Evolutionary conservation across 768 basidiomycete species (phyloP).

Genomic region (Boletus speciosus): DNA sequence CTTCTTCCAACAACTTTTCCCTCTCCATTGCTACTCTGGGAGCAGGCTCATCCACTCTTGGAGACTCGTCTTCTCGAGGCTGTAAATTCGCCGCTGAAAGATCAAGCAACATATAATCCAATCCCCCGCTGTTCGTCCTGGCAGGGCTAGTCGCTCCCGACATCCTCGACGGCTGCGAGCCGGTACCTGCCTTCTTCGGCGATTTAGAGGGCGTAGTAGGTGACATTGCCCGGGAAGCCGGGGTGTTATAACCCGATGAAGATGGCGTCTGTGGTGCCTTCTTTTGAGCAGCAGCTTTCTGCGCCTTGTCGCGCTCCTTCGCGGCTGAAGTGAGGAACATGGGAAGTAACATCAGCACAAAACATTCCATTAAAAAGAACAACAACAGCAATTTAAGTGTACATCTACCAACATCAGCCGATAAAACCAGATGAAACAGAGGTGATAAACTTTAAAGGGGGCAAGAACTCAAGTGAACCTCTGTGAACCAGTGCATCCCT

Average conservation of each 20-base stretch:
- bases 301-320: constrained; percentile 75
- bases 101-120: constrained; percentile 65
- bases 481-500: constrained; percentile 12
- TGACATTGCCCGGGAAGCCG: constrained; percentile 46
- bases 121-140: constrained; percentile 28
- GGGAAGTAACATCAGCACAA: constrained; percentile 40
- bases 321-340: constrained; percentile 50
- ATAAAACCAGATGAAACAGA: constrained; percentile 15
- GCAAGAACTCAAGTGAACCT: not conserved
- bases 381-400: constrained; percentile 28
- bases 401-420: constrained; percentile 26
- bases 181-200: constrained; percentile 38
- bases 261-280: constrained; percentile 31
- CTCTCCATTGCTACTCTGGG: constrained; percentile 67
- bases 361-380: constrained; percentile 29
- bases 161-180: constrained; percentile 29
- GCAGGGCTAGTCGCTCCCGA: constrained; percentile 45
- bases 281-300: constrained; percentile 51
- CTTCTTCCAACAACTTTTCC: constrained; percentile 85
- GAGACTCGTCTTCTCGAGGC: constrained; percentile 39
- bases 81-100: constrained; percentile 69
- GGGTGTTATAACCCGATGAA: constrained; percentile 36
- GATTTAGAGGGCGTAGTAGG: constrained; percentile 38
- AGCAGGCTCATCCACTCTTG: constrained; percentile 41
- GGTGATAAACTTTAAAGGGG: constrained; percentile 9